These are phyloP conservation scores for Basipetospora sp. DNA, from an alignment of 2,329 filamentous ascomycete genomes.

Conservation along the genomic window DNA sequence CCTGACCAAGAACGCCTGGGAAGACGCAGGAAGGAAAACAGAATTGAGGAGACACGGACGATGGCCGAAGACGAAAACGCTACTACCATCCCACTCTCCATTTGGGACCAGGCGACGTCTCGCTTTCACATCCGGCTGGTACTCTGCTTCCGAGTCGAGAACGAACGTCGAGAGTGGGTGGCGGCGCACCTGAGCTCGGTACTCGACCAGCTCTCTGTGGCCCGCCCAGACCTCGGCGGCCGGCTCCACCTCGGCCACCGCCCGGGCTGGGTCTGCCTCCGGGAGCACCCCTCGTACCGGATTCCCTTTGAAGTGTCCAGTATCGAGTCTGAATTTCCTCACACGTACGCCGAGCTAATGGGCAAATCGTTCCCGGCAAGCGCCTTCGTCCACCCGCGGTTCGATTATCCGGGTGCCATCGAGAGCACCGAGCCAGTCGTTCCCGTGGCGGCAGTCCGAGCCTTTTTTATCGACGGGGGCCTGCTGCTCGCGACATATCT, in stretches of 20 bases:
- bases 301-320: conserved; percentile 13
- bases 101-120: conserved; percentile 11
- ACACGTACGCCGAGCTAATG: conserved; percentile 15
- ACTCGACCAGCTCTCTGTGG: conserved; percentile 10
- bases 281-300: conserved; percentile 6
- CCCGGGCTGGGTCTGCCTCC: conserved; percentile 11
- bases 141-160: conserved; percentile 14
- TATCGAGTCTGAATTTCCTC: conserved; percentile 11
- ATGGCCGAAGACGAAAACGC: neutral
- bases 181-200: conserved; percentile 9
- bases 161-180: conserved; percentile 6
- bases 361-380: conserved; percentile 15
- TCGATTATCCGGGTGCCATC: conserved; percentile 8
- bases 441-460: conserved; percentile 24
- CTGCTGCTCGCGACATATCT: conserved; percentile 25
- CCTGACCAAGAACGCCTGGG: no score
- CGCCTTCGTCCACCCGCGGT: conserved; percentile 16
- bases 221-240: conserved; percentile 16
- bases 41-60: no score
- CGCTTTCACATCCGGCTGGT: conserved; percentile 9
- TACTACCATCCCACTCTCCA: conserved; percentile 7
- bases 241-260: conserved; percentile 11
- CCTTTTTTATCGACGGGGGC: conserved; percentile 24
- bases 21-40: no score
- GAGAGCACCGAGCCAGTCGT: conserved; percentile 9